Evolutionary conservation across 768 basidiomycete genomes (phyloP).

Genomic region (Hypholoma fasciculare): DNA sequence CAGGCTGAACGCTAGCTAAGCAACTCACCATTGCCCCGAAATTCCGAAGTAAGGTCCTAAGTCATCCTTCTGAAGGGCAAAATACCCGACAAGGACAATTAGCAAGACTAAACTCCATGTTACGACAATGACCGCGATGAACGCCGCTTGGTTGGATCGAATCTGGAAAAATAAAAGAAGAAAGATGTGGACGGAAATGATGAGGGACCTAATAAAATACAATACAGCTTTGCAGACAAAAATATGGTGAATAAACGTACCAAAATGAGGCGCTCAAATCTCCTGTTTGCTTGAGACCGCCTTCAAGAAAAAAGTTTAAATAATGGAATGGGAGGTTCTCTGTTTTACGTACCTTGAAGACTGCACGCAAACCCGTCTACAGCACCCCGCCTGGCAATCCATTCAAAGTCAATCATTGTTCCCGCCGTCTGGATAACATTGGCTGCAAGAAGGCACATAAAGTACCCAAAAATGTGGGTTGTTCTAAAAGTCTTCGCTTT

Average conservation of each 20-base stretch:
- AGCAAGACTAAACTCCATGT: constrained; percentile 37
- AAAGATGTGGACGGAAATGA: constrained; percentile 22
- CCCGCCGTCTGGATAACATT: constrained; percentile 28
- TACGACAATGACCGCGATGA: constrained; percentile 25
- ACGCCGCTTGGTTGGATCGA: constrained; percentile 16
- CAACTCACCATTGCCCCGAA: constrained; percentile 39
- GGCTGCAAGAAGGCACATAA: constrained; percentile 25
- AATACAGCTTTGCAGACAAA: not conserved
- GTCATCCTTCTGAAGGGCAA: constrained; percentile 29
- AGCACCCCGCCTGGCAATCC: constrained; percentile 23
- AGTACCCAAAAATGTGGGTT: constrained; percentile 27
- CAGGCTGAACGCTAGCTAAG: not conserved
- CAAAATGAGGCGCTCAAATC: constrained; percentile 41
- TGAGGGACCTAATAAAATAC: constrained; percentile 29
- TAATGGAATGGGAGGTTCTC: not conserved
- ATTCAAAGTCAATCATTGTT: constrained; percentile 25
- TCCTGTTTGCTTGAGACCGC: constrained; percentile 25
- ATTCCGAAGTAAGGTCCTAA: constrained; percentile 45
- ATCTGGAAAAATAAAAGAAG: constrained; percentile 41
- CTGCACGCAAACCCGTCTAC: constrained; percentile 18
- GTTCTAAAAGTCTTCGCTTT: constrained; percentile 20
- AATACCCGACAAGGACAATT: constrained; percentile 37
- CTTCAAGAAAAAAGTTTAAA: not conserved
- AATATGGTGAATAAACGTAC: constrained; percentile 11
- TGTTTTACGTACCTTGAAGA: constrained; percentile 22